Base-by-base conservation (phyloP, 2,329 filamentous ascomycete species). In the Thielaviopsis cerberus region DNA sequence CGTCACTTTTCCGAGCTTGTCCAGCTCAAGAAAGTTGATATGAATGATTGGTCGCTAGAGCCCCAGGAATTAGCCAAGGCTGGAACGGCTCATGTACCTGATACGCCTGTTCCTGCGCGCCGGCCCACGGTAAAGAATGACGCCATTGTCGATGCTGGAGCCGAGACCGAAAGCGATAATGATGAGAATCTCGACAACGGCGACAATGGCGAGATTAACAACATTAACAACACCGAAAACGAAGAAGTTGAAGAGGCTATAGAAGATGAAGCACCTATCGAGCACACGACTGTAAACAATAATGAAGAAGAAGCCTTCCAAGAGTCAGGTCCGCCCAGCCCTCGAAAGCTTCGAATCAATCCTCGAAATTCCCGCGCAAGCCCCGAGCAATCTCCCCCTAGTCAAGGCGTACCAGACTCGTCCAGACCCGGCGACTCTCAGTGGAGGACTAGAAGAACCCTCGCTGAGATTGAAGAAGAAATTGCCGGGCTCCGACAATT, bases 1-100 rank as follows among this genome's bases (percentile, higher is more conserved):
- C 51, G 51, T 24, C 59, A 61, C 48, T 57, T 58, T 15, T 23
- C 51, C 8, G 59, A 61, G 23, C 45, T 61, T 55, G 54, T 61
- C 22, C 37, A 17, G 10, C 24, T 54, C 22, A 54, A 57, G 5
- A 54, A 59, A 15, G 37, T 62, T 22, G 55, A 59, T 30, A 61
- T 62, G 59, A 24, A 54, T 13, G 55, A 55, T n/a, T 59, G 61
- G 60, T 23, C 25, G 27, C 51, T 55, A 50, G 41, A 51, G 10
- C 41, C 51, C 23, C 24, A 48, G 15, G 51, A 30, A 4, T 17
- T 4, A 48, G 26, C 34, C 17, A 24, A 48, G 15, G 41, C 51
- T 1, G 11, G 8, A 3, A 23, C 24, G 17, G 51, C 23, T 23
- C 23, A 26, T 27, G 51, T 52, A n/a, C 22, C 51, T 17, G 51